A percentile compares a stretch with the other conserved stretches of the same genome.
These are phyloP conservation scores for Phaseolus lunatus DNA, from an alignment of 306 rosid genomes.

Conservation along the genomic window DNA sequence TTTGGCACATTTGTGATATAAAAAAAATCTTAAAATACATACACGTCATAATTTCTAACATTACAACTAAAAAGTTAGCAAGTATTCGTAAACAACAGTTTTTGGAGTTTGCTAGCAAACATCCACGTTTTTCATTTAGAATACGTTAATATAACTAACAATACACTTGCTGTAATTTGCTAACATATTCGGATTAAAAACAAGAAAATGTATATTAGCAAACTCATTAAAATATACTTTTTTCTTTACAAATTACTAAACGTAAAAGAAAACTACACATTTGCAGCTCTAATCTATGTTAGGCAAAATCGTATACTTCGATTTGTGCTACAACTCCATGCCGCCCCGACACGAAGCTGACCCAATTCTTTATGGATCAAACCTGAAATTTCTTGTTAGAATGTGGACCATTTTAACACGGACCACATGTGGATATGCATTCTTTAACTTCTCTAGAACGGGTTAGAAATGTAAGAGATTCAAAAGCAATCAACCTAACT, in stretches of 20 bases:
- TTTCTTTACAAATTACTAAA: slow-evolving; percentile 38
- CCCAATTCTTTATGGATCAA: slow-evolving; percentile 59
- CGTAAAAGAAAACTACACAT: slow-evolving; percentile 34
- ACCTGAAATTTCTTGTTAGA: slow-evolving; percentile 54
- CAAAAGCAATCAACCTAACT: slow-evolving; percentile 50
- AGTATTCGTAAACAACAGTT: not conserved
- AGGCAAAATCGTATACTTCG: slow-evolving; percentile 41
- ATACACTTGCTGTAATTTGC: not conserved
- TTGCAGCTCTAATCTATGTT: slow-evolving; percentile 44
- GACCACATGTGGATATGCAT: slow-evolving; percentile 50
- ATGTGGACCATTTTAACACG: slow-evolving; percentile 45
- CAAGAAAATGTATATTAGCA: not conserved
- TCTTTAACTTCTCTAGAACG: slow-evolving; percentile 47
- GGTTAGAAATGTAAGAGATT: slow-evolving; percentile 58
- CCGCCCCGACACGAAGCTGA: slow-evolving; percentile 37
- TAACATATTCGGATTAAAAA: not conserved
- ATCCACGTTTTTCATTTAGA: not conserved
- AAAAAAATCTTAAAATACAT: not conserved
- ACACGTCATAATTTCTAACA: not conserved
- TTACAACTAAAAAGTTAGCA: too few species aligned
- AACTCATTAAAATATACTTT: not conserved
- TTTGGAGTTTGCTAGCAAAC: not conserved
- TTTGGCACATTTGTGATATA: too few species aligned
- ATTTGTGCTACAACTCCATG: slow-evolving; percentile 44
- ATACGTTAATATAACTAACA: not conserved